A percentile compares a stretch with the other conserved stretches of the same genome.
These are phyloP conservation scores for Dictyophora rubrovolvata DNA, from an alignment of 768 basidiomycete genomes.

Conservation along the genomic window DNA sequence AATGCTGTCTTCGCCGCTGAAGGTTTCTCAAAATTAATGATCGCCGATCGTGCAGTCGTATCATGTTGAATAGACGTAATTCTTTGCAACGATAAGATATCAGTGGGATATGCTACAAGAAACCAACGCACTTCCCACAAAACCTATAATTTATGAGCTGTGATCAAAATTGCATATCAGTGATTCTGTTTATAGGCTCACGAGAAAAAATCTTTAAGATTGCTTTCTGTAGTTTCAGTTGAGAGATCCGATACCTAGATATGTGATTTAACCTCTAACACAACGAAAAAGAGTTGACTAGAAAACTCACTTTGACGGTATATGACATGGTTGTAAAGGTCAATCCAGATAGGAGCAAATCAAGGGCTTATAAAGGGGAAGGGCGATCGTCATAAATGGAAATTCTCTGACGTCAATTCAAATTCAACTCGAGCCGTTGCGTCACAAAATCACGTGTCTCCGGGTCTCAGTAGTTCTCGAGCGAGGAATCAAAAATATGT, in stretches of 20 bases:
- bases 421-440: no score
- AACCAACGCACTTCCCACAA: slow-evolving; percentile 68
- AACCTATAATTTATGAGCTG: slow-evolving; percentile 39
- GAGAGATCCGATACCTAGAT: slow-evolving; percentile 64
- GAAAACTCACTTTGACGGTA: slow-evolving; percentile 34
- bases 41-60: slow-evolving; percentile 41
- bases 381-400: neutral
- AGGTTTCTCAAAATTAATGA: slow-evolving; percentile 74
- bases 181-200: slow-evolving; percentile 26
- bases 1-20: slow-evolving; percentile 78
- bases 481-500: no score
- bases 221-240: slow-evolving; percentile 49
- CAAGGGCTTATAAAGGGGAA: neutral
- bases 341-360: slow-evolving; percentile 11
- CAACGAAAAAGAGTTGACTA: neutral
- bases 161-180: slow-evolving; percentile 3
- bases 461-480: no score
- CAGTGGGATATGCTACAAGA: slow-evolving; percentile 3
- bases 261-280: neutral
- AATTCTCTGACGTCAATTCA: neutral
- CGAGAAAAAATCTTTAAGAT: slow-evolving; percentile 77
- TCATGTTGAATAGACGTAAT: slow-evolving; percentile 58
- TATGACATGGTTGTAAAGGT: slow-evolving; percentile 31
- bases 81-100: slow-evolving; percentile 25
- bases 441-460: no score